Percentiles rank a stretch among this genome's conserved stretches.
Evolutionary conservation across 176 grass and related monocot genomes (phyloP).

Genomic region (Miscanthus lutarioriparius): DNA sequence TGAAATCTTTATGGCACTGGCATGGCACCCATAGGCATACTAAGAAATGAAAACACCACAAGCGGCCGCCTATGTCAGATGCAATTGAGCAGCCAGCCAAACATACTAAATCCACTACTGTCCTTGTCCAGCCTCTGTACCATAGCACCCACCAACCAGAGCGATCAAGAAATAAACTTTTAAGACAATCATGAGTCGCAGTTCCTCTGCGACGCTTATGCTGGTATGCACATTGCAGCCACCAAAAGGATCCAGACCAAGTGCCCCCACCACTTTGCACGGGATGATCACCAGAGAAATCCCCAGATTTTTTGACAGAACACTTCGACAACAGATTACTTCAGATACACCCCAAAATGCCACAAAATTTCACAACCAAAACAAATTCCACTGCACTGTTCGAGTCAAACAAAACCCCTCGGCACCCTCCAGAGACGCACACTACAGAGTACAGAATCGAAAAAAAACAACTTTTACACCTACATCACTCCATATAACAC

Average conservation of each 20-base stretch:
- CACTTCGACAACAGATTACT: not conserved
- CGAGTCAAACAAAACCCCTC: no score
- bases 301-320: constrained; percentile 3
- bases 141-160: not conserved
- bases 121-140: not conserved
- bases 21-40: not conserved
- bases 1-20: not conserved
- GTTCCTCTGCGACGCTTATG: not conserved
- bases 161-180: not conserved
- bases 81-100: not conserved
- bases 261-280: not conserved
- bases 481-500: not conserved
- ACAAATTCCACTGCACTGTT: not conserved
- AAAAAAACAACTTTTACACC: not conserved
- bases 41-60: not conserved
- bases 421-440: not conserved
- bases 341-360: not conserved
- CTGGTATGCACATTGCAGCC: not conserved
- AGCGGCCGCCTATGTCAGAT: not conserved
- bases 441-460: not conserved
- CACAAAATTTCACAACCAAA: not conserved
- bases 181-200: constrained; percentile 2
- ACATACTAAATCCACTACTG: not conserved
- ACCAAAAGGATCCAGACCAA: not conserved
- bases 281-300: not conserved